Evolutionary conservation across 169 alveolate species (phyloP), one percentile per base, ranked within the genome.

Genomic region (Babesia bovis): DNA sequence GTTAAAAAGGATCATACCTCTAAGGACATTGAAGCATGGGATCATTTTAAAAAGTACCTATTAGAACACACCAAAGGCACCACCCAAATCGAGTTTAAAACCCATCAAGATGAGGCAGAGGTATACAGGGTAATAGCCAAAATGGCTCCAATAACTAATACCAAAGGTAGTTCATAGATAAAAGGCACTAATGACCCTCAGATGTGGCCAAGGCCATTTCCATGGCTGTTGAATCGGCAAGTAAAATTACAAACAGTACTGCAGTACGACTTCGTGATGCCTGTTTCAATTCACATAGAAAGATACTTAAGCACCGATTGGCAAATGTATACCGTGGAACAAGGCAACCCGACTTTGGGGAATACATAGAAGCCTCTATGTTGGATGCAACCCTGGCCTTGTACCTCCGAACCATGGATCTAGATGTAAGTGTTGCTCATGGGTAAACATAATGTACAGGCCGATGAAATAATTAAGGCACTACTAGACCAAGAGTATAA

Each of bases 401-500:
- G 26, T 21, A n/a, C 28, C 61, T 63, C 25, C 40, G 73, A 3
- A 49, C 73, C 4, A 17, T 21, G 17, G 36, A 63, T 21, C 3
- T 63, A 30, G 6, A 26, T 2, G 73, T 45, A 63, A 44, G 73
- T 63, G 0, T 17, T 0, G 2, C 4, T 4, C 26, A 25, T 21
- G 0, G 1, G 6, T 32, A 5, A 7, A 6, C 26, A 30, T 13
- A 6, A 28, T 26, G 2, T 13, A 21, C 60, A 63, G 73, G 35
- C 0, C 23, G 61, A 45, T 36, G 73, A 49, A 2, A 32, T 19
- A 9, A 49, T 33, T 13, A 4, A 33, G 26, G 49, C 7, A 28
- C 49, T 35, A 26, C 19, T 63, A n/a, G 63, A 63, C 17, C 60
- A 63, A 38, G 73, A 63, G 47, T 63, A 63, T 49, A 63, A 63